Percentiles rank a stretch among this genome's conserved stretches.
These are phyloP conservation scores for Sporothrix brunneoviolacea DNA, from an alignment of 2,329 filamentous ascomycete genomes.

Conservation along the genomic window DNA sequence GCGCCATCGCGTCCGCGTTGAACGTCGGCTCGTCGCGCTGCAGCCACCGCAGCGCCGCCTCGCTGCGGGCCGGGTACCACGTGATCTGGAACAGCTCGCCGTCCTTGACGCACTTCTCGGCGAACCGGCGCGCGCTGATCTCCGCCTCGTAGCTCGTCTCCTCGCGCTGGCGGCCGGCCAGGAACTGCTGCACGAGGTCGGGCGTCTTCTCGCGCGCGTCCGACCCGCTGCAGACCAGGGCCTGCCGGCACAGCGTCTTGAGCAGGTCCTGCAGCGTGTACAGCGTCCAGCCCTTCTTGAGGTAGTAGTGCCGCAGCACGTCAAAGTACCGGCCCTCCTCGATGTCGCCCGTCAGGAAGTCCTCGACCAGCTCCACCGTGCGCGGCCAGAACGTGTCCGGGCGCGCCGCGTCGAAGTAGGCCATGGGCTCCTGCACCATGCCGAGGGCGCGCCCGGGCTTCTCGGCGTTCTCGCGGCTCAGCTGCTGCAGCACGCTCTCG, in stretches of 20 bases:
- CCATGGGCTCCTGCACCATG: slow-evolving; percentile 69
- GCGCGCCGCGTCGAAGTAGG: slow-evolving; percentile 66
- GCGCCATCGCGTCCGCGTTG: slow-evolving; percentile 81
- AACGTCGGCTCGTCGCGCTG: slow-evolving; percentile 68
- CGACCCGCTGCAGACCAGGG: slow-evolving; percentile 72
- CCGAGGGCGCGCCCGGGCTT: slow-evolving; percentile 82
- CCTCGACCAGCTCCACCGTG: slow-evolving; percentile 77
- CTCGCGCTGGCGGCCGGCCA: slow-evolving; percentile 70
- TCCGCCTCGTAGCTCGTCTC: slow-evolving; percentile 86
- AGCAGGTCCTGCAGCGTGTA: slow-evolving; percentile 91
- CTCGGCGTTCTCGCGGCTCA: slow-evolving; percentile 62
- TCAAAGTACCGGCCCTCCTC: slow-evolving; percentile 84
- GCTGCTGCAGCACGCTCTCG: slow-evolving; percentile 63
- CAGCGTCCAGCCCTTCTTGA: slow-evolving; percentile 84
- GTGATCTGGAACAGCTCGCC: slow-evolving; percentile 84
- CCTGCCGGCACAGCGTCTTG: slow-evolving; percentile 71
- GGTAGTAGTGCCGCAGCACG: slow-evolving; percentile 82
- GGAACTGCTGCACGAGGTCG: slow-evolving; percentile 83
- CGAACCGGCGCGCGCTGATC: slow-evolving; percentile 83
- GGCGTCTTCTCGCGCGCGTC: slow-evolving; percentile 91
- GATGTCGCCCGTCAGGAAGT: slow-evolving; percentile 73
- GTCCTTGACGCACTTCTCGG: slow-evolving; percentile 88
- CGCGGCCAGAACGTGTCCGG: slow-evolving; percentile 74
- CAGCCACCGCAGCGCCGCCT: slow-evolving; percentile 66
- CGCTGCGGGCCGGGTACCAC: slow-evolving; percentile 65